These are phyloP conservation scores for Leishmania turanica DNA, from an alignment of 208 protist genomes.

Conservation along the genomic window DNA sequence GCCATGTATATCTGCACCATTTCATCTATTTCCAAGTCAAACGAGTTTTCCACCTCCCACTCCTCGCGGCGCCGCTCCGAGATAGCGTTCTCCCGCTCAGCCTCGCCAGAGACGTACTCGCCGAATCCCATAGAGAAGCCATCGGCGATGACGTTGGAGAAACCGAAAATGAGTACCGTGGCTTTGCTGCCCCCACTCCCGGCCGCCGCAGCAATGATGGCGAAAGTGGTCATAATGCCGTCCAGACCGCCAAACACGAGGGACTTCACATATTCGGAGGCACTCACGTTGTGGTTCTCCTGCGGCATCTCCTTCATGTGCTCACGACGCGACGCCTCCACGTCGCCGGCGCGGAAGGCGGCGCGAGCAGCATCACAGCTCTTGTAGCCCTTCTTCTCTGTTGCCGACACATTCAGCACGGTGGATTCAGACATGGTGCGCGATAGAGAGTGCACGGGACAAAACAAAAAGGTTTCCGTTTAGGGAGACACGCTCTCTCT, in stretches of 20 bases:
- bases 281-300: slow-evolving; percentile 84
- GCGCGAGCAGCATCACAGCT: slow-evolving; percentile 61
- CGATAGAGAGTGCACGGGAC: neutral
- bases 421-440: slow-evolving; percentile 9
- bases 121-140: slow-evolving; percentile 96
- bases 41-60: slow-evolving; percentile 95
- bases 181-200: slow-evolving; percentile 85
- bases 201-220: slow-evolving; percentile 90
- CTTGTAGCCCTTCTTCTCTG: slow-evolving; percentile 54
- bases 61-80: slow-evolving; percentile 90
- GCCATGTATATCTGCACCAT: slow-evolving; percentile 96
- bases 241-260: slow-evolving; percentile 96
- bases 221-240: slow-evolving; percentile 96
- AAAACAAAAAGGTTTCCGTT: neutral
- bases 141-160: slow-evolving; percentile 96
- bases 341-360: slow-evolving; percentile 67
- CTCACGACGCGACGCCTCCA: slow-evolving; percentile 79
- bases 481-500: neutral
- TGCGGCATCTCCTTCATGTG: slow-evolving; percentile 78
- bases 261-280: slow-evolving; percentile 94
- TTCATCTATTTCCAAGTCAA: slow-evolving; percentile 93
- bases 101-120: slow-evolving; percentile 92
- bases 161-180: slow-evolving; percentile 91
- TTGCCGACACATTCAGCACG: slow-evolving; percentile 24
- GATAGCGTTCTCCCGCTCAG: slow-evolving; percentile 91